These are phyloP conservation scores for Eutypa lata DNA, from an alignment of 2,329 filamentous ascomycete genomes.

Conservation along the genomic window DNA sequence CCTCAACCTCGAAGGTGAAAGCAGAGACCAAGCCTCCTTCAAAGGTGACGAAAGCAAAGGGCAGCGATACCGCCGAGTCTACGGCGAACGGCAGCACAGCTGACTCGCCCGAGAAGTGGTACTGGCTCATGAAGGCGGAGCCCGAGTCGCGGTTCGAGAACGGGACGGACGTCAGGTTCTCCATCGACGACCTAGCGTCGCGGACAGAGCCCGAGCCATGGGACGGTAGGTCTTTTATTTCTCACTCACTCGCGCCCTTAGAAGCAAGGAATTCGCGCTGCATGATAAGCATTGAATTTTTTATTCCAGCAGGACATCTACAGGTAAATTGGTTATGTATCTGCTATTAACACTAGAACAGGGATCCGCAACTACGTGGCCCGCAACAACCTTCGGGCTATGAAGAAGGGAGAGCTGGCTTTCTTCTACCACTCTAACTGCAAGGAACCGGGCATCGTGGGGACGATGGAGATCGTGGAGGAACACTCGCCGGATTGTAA, in stretches of 20 bases:
- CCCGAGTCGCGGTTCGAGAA: slow-evolving; percentile 84
- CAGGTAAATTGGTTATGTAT: slow-evolving; percentile 1
- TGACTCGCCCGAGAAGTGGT: slow-evolving; percentile 35
- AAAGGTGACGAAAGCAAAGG: background rate
- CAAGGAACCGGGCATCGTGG: slow-evolving; percentile 83
- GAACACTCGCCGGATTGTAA: slow-evolving; percentile 78
- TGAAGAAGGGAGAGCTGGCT: slow-evolving; percentile 87
- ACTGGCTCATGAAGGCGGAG: slow-evolving; percentile 86
- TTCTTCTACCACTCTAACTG: slow-evolving; percentile 98
- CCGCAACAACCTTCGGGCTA: slow-evolving; percentile 83
- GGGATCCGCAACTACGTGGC: slow-evolving; percentile 48
- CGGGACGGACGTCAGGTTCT: slow-evolving; percentile 86
- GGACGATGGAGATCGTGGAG: slow-evolving; percentile 82
- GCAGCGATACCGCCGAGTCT: slow-evolving; percentile 8
- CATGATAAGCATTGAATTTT: too few relatives aligned
- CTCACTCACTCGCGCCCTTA: too few relatives aligned
- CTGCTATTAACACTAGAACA: slow-evolving; percentile 17
- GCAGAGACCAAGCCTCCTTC: too few relatives aligned
- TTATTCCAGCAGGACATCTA: too few relatives aligned
- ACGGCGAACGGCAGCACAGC: background rate
- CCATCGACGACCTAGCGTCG: slow-evolving; percentile 81
- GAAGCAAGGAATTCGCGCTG: too few relatives aligned
- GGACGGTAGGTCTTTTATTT: slow-evolving; percentile 63
- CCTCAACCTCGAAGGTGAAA: too few relatives aligned
- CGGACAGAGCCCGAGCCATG: slow-evolving; percentile 79